These are phyloP conservation scores for Hordeum pubiflorum DNA, from an alignment of 202 grass and related monocot species.

Conservation along the genomic window DNA sequence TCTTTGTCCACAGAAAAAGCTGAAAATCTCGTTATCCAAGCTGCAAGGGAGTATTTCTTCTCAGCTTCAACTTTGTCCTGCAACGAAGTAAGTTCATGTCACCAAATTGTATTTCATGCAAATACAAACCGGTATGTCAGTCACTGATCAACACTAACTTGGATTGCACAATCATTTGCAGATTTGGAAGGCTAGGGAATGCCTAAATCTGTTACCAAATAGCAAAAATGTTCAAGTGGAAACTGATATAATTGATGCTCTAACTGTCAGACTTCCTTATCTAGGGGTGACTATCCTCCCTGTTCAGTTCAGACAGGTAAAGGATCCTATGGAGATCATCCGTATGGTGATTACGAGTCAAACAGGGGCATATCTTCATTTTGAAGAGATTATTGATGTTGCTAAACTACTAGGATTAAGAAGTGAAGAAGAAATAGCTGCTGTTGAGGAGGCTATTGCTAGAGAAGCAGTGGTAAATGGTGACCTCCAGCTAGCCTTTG, in stretches of 20 bases:
- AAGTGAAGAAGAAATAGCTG: conserved; percentile 72
- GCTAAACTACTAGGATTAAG: conserved; percentile 80
- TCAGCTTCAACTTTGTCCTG: conserved; percentile 87
- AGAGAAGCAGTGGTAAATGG: conserved; percentile 88
- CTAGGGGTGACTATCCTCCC: conserved; percentile 87
- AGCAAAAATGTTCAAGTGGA: conserved; percentile 79
- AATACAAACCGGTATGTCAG: conserved; percentile 9
- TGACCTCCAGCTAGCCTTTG: conserved; percentile 84
- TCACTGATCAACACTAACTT: conserved; percentile 30
- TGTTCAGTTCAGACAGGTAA: conserved; percentile 85
- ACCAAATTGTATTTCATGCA: conserved; percentile 11
- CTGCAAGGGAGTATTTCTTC: conserved; percentile 95
- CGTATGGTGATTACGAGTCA: conserved; percentile 68
- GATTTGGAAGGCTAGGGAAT: conserved; percentile 99
- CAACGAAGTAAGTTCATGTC: conserved; percentile 68
- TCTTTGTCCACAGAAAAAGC: conserved; percentile 60
- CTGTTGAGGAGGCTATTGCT: conserved; percentile 74
- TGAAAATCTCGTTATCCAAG: conserved; percentile 87
- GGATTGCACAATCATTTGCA: conserved; percentile 39
- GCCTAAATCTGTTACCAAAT: conserved; percentile 74
- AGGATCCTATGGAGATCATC: conserved; percentile 87
- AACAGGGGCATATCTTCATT: conserved; percentile 79
- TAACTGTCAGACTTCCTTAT: conserved; percentile 88
- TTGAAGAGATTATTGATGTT: conserved; percentile 93
- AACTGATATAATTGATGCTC: conserved; percentile 91